These are phyloP conservation scores for Ceratocystis destructans DNA, from an alignment of 2,329 filamentous ascomycete genomes.

Conservation along the genomic window DNA sequence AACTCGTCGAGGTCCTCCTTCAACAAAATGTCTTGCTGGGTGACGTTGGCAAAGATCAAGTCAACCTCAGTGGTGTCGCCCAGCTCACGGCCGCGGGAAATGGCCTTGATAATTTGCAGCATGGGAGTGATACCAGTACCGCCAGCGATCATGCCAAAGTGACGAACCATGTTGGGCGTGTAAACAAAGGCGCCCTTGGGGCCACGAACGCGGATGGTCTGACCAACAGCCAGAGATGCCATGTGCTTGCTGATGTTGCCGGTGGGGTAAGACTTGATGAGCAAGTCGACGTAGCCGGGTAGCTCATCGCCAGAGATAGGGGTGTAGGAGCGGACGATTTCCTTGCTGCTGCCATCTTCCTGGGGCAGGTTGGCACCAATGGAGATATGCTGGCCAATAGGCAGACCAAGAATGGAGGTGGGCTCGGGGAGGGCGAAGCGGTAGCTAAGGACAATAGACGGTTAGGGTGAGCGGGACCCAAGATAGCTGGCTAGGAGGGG, in stretches of 20 bases:
- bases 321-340: constrained; percentile 83
- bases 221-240: constrained; percentile 66
- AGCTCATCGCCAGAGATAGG: constrained; percentile 82
- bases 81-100: constrained; percentile 62
- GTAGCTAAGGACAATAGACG: constrained; percentile 44
- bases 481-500: neutral
- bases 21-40: constrained; percentile 79
- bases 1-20: constrained; percentile 81
- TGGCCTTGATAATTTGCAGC: constrained; percentile 88
- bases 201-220: constrained; percentile 78
- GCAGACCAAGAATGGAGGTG: constrained; percentile 76
- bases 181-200: constrained; percentile 98
- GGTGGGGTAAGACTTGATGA: constrained; percentile 95
- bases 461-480: neutral
- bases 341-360: constrained; percentile 58
- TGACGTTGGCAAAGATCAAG: constrained; percentile 94
- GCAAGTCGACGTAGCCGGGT: constrained; percentile 83
- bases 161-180: constrained; percentile 87
- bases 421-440: constrained; percentile 73
- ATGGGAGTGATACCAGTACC: constrained; percentile 97
- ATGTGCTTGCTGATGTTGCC: constrained; percentile 96
- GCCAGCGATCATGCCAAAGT: constrained; percentile 96
- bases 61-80: constrained; percentile 83
- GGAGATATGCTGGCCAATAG: constrained; percentile 98
- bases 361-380: constrained; percentile 64